Evolutionary conservation across 1,284 basidiomycete genomes (phyloP), one percentile per base, ranked within the genome.

Genomic region (Cerioporus squamosus): DNA sequence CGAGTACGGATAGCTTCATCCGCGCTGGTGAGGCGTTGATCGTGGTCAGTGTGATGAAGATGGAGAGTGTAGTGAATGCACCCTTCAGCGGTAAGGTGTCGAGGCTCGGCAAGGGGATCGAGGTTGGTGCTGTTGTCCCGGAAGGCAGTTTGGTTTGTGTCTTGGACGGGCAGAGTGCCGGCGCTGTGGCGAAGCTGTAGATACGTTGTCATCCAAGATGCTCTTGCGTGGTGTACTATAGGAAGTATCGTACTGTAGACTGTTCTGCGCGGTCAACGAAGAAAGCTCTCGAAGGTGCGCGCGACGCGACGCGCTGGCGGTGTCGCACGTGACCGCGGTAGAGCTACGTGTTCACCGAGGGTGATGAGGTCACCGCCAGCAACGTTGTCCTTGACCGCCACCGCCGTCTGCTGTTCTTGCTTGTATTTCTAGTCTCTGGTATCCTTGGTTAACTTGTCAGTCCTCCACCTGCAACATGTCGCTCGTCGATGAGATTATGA

Each of bases 401-500:
- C 22, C n/a, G 10, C 29, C 29, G 31, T 8, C 22, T 10, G 29
- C 45, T 33, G 23, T 47, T 22, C 45, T 47, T 7, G 12, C 31
- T 26, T 20, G 47, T 53, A 20, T 23, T 49, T 45, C 12, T 31
- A 24, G 20, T 49, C 7, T 49, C 24, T 26, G n/a, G 22, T n/a
- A 33, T 8, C 26, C 26, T 17, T 23, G 44, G 49, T 53, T 31
- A 2, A 15, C 18, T 20, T 43, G 38, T 43, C 15, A 38, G 7
- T 18, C 23, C 24, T 31, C 12, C 14, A 20, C 33, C 17, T 20
- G 7, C 36, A 56, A 40, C 15, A 72, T 71, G 71, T 68, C 72
- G 8, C 68, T 78, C 60, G 67, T 71, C 68, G 71, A 74, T 46
- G 91, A 93, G 76, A 73, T 94, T 52, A 81, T 79, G 64, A 93